Base-by-base conservation (phyloP, 768 basidiomycete species). In the Pulveroboletus sp. region DNA sequence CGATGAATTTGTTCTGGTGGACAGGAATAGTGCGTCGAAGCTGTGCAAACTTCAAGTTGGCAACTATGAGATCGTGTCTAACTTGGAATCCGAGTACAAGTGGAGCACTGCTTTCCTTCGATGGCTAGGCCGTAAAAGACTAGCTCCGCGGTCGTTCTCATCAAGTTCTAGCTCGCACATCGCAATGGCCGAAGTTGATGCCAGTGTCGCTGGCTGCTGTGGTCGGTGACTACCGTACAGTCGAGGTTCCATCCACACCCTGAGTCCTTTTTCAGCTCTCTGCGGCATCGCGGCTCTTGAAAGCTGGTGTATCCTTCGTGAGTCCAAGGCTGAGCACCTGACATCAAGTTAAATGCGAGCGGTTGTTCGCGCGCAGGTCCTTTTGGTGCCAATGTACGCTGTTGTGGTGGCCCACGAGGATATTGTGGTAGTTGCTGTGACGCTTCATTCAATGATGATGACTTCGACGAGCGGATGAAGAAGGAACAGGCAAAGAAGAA, bases 391-490 rank as follows among this genome's bases (percentile, higher is more conserved):
- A 50, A 57, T 23, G 39, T 27, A 22, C 36, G 32, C 19, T 66
- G 62, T 36, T 69, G 64, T 23, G 49, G 64, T 46, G 65, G 64
- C 12, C 49, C 54, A 16, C 52, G 49, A 45, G 64, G 65, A 13
- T 68, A 61, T 29, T 67, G 65, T 37, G 56, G 61, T 12, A 55
- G 57, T 37, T 65, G 68, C 30, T 67, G 47, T 13, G 56, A 59
- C 20, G 53, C 58, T n/a, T 58, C 61, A 35, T 69, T 69, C 44
- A 36, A 68, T 46, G 36, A 57, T 14, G 66, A 69, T 26, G 51
- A 59, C 47, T 58, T 68, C 41, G 65, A 68, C 26, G 65, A 68
- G 36, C 65, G 52, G 31, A 12, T 65, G 54, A 65, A 54, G 34
- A 54, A 45, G 47, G 55, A 58, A 13, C 63, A 53, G 47, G 58